phyloP scores from a whole-genome alignment of 768 basidiomycete genomes.

The Dacryopinax spathularia region DNA sequence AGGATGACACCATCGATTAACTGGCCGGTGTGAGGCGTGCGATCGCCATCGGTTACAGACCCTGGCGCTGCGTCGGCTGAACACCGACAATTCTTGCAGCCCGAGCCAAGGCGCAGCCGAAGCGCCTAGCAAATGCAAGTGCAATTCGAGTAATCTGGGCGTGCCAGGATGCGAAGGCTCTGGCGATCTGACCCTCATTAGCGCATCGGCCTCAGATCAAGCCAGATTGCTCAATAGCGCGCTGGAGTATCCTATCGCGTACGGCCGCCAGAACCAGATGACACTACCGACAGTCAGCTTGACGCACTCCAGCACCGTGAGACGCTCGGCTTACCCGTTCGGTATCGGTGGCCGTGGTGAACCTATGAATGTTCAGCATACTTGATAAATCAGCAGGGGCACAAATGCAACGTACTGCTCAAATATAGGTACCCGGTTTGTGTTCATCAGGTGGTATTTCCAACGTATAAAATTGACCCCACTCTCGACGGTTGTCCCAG shows the following conservation, averaged over 20 bases:
- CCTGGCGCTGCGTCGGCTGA: too few species aligned
- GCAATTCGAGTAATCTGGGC: too few species aligned
- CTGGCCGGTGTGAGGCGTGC: too few species aligned
- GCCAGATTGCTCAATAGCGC: slow-evolving; percentile 72
- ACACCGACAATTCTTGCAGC: too few species aligned
- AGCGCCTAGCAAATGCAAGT: too few species aligned
- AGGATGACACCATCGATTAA: too few species aligned
- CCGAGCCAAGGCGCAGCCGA: too few species aligned
- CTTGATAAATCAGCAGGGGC: not conserved
- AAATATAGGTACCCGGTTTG: slow-evolving; percentile 51
- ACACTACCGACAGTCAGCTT: not conserved
- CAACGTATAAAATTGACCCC: slow-evolving; percentile 55
- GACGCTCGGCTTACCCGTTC: slow-evolving; percentile 45
- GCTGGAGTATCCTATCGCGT: slow-evolving; percentile 86
- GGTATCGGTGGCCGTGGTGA: slow-evolving; percentile 83
- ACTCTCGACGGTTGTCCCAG: slow-evolving; percentile 30
- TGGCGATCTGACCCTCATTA: too few species aligned
- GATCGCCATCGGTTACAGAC: too few species aligned
- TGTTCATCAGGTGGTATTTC: slow-evolving; percentile 76
- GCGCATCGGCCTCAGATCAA: too few species aligned
- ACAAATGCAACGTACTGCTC: slow-evolving; percentile 55
- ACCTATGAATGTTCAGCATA: slow-evolving; percentile 33
- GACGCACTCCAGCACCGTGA: too few species aligned
- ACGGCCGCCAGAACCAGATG: slow-evolving; percentile 72
- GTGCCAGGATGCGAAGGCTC: too few species aligned